Conservation (phyloP, 148 eudicot genomes). For the Camellia lanceoleosa region DNA sequence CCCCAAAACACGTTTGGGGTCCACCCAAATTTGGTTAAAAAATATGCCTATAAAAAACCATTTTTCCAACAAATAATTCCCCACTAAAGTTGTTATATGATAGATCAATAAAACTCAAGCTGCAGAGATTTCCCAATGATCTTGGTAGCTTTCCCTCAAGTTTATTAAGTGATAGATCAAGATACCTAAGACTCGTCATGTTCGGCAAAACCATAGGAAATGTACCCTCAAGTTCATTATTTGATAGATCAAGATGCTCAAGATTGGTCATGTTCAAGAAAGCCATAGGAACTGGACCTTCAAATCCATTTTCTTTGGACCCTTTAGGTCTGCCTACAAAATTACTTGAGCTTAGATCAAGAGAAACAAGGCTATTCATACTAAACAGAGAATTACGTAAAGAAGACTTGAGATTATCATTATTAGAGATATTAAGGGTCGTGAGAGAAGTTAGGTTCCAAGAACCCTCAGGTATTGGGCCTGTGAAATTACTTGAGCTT, state of each 20-base stretch:
- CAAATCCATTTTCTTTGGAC: not conserved
- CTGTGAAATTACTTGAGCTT: not conserved
- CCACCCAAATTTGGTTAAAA: too few relatives aligned
- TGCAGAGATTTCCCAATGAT: conserved; percentile 9
- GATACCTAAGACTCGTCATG: too few relatives aligned
- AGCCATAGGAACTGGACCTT: not conserved
- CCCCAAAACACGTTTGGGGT: too few relatives aligned
- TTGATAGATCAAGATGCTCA: too few relatives aligned
- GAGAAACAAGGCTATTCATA: not conserved
- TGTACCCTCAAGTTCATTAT: not conserved
- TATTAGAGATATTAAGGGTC: not conserved
- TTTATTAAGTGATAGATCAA: not conserved
- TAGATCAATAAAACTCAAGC: not conserved
- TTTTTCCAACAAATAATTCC: too few relatives aligned
- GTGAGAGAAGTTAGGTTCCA: not conserved
- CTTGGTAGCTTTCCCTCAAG: conserved; percentile 13
- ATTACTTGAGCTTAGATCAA: not conserved
- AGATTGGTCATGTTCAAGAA: not conserved
- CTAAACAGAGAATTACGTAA: conserved; percentile 8
- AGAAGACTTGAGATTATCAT: conserved; percentile 5
- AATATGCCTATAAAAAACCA: too few relatives aligned
- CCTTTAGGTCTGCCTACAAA: too few relatives aligned
- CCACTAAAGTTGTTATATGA: not conserved
- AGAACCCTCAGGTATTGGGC: not conserved
- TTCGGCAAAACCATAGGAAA: not conserved